Evolutionary conservation across 495 filamentous ascomycete species (phyloP), one percentile per base, ranked within the genome.

Genomic region (Trichoderma orchidacearum): DNA sequence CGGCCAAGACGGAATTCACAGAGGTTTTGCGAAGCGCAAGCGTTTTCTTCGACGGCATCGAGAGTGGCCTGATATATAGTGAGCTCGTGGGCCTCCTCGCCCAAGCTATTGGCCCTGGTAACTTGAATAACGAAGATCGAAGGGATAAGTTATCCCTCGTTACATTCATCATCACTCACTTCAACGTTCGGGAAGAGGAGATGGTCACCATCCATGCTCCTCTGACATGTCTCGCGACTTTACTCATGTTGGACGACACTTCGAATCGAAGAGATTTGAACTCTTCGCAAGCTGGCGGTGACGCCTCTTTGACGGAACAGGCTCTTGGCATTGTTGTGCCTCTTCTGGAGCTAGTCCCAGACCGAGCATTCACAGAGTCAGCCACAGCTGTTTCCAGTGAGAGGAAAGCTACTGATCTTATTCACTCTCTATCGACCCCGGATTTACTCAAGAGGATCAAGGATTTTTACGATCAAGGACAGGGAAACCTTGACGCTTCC

Each of bases 1-100:
- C 70, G 55, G 76, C 71, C 15, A 85, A 85, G 62, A 70, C 80
- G 12, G 78, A 89, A 31, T 89, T 90, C 59, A 73, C 78, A n/a
- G 93, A 99, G 68, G 89, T 96, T 1, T 76, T 96, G 34, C 80
- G 87, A 54, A 97, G 93, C 62, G 94, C 92, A 7, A 95, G 85
- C 62, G 84, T 89, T 35, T 97, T 99, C 68, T 97, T 99, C 61
- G 92, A 99, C 68, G 92, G 90, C 5, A 89, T 99, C 30, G 94
- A 99, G 68, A 90, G 90, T 60, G 83, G 85, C 3, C 74, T 96
- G 36, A 96, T 99, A 23, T 99, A 95, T 77, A 83, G 85, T 25
- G 85, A 95, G 64, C 78, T 96, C 51, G 67, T 82, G 34, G 69
- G 78, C 21, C 72, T 84, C 51, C 68, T 85, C 56, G 68, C 74